Percentiles rank a stretch among this genome's conserved stretches.
Evolutionary conservation across 805 yeast species (phyloP).

Genomic region (Saccharomycopsis fodiens): DNA sequence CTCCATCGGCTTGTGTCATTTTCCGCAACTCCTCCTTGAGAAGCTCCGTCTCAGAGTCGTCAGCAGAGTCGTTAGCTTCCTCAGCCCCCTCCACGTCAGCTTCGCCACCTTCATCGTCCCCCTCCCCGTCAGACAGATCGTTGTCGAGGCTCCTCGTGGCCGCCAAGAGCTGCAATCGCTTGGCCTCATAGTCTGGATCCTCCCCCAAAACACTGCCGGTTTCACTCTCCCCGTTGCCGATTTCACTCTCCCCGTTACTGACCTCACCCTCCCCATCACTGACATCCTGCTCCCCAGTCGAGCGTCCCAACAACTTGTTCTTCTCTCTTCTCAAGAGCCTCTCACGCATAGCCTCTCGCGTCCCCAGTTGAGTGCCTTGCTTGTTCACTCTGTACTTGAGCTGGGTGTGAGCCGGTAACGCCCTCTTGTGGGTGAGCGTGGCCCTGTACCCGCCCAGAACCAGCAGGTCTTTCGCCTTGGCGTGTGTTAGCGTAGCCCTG

Average conservation of each 20-base stretch:
- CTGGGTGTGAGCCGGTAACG: constrained; percentile 17
- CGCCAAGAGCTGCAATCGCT: neutral
- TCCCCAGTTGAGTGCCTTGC: neutral
- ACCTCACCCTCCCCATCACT: neutral
- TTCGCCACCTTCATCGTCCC: neutral
- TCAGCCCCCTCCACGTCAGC: neutral
- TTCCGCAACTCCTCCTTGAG: neutral
- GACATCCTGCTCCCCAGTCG: neutral
- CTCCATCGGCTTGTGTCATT: neutral
- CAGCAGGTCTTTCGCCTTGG: constrained; percentile 19
- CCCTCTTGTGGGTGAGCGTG: constrained; percentile 16
- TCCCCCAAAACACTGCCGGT: neutral
- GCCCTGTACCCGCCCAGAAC: constrained; percentile 14
- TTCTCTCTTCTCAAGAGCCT: constrained; percentile 5
- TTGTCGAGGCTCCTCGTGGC: neutral
- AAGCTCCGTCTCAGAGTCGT: neutral
- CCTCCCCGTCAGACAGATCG: constrained; percentile 2
- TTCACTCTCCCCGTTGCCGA: neutral
- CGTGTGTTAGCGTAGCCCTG: constrained; percentile 20
- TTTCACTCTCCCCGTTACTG: neutral
- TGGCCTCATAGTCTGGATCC: neutral
- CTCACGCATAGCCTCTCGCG: neutral
- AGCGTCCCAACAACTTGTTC: no score
- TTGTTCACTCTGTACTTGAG: constrained; percentile 13
- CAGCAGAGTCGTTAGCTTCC: neutral